These are phyloP conservation scores for Pichia cabralensis DNA, from an alignment of 805 yeast species.

Conservation along the genomic window DNA sequence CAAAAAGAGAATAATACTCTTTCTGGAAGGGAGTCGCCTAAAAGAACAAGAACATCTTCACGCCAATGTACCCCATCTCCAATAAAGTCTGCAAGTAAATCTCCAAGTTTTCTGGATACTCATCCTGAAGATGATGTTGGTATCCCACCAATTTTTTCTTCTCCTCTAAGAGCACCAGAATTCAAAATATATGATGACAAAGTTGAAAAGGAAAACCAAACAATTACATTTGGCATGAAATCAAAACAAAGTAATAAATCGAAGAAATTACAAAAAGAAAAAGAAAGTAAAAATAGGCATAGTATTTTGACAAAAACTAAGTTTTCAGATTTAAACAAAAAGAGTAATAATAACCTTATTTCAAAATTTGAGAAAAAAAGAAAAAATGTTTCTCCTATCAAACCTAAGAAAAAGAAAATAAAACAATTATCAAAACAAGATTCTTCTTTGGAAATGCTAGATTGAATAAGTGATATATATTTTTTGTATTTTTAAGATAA, in stretches of 20 bases:
- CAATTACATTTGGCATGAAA: too few relatives aligned
- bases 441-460: constrained; percentile 3
- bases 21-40: too few relatives aligned
- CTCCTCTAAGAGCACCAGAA: constrained; percentile 4
- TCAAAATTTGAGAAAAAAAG: constrained; percentile 8
- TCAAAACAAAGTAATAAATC: too few relatives aligned
- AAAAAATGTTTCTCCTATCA: constrained; percentile 11
- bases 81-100: too few relatives aligned
- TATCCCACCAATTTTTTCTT: constrained; percentile 7
- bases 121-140: constrained; percentile 8
- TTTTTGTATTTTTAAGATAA: too few relatives aligned
- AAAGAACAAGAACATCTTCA: too few relatives aligned
- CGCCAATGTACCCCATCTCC: too few relatives aligned
- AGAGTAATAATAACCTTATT: neutral
- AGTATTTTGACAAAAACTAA: constrained; percentile 6
- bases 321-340: constrained; percentile 8
- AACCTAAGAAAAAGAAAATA: constrained; percentile 8
- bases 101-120: constrained; percentile 4
- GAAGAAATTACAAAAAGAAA: neutral
- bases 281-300: constrained; percentile 1
- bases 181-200: constrained; percentile 4
- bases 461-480: too few relatives aligned
- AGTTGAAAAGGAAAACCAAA: constrained; percentile 1
- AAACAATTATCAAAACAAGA: constrained; percentile 8
- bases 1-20: too few relatives aligned